Evolutionary conservation across 2,329 filamentous ascomycete genomes (phyloP), one percentile per base, ranked within the genome.

Genomic region (Orbilia oligospora): DNA sequence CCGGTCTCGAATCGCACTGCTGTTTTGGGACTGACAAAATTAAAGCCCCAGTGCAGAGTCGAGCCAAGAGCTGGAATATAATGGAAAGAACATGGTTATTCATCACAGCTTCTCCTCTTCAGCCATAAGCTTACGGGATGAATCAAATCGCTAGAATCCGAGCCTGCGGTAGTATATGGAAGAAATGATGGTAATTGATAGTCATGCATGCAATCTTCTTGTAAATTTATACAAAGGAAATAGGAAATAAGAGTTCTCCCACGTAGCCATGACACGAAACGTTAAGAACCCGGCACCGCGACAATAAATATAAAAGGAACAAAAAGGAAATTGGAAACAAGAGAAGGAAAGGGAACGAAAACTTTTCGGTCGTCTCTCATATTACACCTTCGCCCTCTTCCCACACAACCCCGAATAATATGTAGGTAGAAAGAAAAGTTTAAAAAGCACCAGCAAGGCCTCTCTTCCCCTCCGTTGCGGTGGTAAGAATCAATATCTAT

Each of bases 331-430:
- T 9, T 41, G 20, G 22, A 61, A 22, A 69, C n/a, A 64, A 65
- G 20, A 30, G 14, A 24, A 51, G 24, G 16, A 48, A 51, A 46
- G 33, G 41, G 66, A 48, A 58, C 55, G 61, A 51, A 67, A 71
- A 71, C 61, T 71, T 77, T 77, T 71, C 38, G 18, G 44, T 76
- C 71, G 33, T 68, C 64, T 73, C 70, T 69, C 71, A 68, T 69
- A 76, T 70, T 76, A 76, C 65, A 76, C 51, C 22, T 24, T 30
- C 33, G 9, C 49, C 24, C 58, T 55, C 36, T 41, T 6, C 18
- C 61, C n/a, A 20, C 51, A 46, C 33, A 66, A 36, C 36, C n/a
- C 41, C 1, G n/a, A 30, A 48, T 16, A 41, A 38, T 72, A 72
- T 66, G 48, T 72, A 72, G 41, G 69, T 66, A 56, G 69, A 56